Percentiles rank a stretch among this genome's conserved stretches.
These are phyloP conservation scores for Talaromyces ruber DNA, from an alignment of 495 filamentous ascomycete species.

Conservation along the genomic window DNA sequence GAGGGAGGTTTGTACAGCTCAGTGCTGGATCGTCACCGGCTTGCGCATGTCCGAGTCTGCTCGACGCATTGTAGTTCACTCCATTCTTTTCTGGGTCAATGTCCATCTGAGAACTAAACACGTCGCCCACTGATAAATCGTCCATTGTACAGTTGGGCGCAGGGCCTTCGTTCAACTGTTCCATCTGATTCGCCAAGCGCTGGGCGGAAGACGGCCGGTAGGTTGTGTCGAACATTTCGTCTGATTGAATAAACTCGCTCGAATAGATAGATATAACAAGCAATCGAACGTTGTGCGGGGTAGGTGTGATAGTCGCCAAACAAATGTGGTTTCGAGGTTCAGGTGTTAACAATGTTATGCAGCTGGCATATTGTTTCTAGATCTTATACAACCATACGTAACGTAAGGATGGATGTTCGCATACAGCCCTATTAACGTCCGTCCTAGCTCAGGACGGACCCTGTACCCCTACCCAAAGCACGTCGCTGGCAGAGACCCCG, in stretches of 20 bases:
- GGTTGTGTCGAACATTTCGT: conserved; percentile 5
- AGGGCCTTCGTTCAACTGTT: not conserved
- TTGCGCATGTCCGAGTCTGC: not conserved
- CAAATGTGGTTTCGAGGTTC: not conserved
- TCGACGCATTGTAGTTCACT: conserved; percentile 9
- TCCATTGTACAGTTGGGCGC: conserved; percentile 11
- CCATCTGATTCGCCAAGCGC: conserved; percentile 4
- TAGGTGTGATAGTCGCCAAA: not conserved
- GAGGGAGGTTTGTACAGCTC: conserved; percentile 13
- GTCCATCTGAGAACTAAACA: conserved; percentile 37
- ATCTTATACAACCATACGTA: not conserved
- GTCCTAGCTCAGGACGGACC: conserved; percentile 53
- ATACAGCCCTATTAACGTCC: conserved; percentile 37
- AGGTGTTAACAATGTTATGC: not conserved
- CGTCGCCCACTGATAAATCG: conserved; percentile 36
- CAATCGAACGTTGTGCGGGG: not conserved
- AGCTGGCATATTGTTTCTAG: not conserved
- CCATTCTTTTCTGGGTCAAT: conserved; percentile 9
- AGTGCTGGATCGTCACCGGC: not conserved
- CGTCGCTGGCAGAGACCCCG: conserved; percentile 21
- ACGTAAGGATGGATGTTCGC: not conserved
- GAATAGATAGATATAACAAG: not conserved
- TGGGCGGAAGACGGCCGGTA: conserved; percentile 3
- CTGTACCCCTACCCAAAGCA: conserved; percentile 45
- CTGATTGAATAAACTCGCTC: not conserved